phyloP scores from a whole-genome alignment of 2,329 filamentous ascomycete genomes.

The Colletotrichum sp. region DNA sequence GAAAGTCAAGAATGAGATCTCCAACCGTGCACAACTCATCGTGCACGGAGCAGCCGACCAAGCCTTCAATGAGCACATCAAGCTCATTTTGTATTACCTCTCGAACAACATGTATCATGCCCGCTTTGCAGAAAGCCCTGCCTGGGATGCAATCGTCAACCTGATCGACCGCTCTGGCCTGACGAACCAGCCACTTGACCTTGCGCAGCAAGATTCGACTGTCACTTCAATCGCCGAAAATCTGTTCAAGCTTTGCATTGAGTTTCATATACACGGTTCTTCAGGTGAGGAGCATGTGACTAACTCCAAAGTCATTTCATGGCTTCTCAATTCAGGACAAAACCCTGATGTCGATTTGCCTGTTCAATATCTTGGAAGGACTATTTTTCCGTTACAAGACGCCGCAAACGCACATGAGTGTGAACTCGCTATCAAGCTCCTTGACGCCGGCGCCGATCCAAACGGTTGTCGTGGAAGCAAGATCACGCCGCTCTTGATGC shows the following conservation, averaged over 20 bases:
- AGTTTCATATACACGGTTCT: too few species aligned
- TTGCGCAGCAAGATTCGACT: rapidly evolving
- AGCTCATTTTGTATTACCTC: not conserved
- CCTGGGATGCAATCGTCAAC: rapidly evolving
- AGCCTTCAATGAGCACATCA: not conserved
- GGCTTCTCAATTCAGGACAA: too few species aligned
- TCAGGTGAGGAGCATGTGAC: too few species aligned
- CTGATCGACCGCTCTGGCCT: not conserved
- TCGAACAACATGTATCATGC: not conserved
- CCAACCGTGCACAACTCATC: rapidly evolving
- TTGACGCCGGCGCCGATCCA: too few species aligned
- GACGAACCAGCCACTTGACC: not conserved
- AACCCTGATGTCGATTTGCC: rapidly evolving
- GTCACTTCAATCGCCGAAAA: rapidly evolving
- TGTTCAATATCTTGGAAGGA: too few species aligned
- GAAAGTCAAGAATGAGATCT: rapidly evolving
- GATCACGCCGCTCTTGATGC: too few species aligned
- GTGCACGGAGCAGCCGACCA: rapidly evolving
- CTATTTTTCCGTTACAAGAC: too few species aligned
- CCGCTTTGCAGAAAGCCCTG: rapidly evolving
- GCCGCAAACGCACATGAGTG: too few species aligned
- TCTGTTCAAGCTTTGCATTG: too few species aligned
- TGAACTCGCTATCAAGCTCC: rapidly evolving
- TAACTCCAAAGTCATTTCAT: rapidly evolving
- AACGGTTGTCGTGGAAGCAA: too few species aligned